Conservation (phyloP, 208 protist genomes). For the Acanthamoeba healyi region DNA sequence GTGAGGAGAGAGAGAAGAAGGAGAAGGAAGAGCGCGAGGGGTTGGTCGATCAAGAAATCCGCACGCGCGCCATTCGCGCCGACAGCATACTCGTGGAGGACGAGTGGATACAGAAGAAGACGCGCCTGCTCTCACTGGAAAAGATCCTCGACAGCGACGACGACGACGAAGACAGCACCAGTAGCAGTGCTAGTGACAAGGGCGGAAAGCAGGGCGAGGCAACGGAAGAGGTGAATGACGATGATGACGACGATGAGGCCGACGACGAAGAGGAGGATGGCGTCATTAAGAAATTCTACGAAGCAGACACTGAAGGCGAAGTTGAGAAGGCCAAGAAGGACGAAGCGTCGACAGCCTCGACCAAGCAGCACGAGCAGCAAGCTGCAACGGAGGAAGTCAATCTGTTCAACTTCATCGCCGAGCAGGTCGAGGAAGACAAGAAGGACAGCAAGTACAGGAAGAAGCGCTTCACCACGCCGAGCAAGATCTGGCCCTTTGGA, state of each 20-base stretch:
- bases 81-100: slow-evolving; percentile 57
- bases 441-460: not conserved
- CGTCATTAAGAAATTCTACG: slow-evolving; percentile 21
- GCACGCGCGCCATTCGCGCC: slow-evolving; percentile 27
- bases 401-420: slow-evolving; percentile 56
- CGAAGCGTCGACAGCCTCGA: too few species aligned
- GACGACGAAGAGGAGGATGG: slow-evolving; percentile 11
- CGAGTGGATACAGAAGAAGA: slow-evolving; percentile 58
- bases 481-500: slow-evolving; percentile 40
- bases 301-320: not conserved
- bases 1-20: not conserved
- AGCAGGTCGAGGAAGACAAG: not conserved
- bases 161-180: not conserved
- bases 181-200: not conserved
- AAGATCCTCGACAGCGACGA: slow-evolving; percentile 40
- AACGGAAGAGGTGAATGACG: not conserved
- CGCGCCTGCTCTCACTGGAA: slow-evolving; percentile 15
- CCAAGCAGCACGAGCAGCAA: not conserved
- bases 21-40: slow-evolving; percentile 19
- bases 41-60: not conserved
- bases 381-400: slow-evolving; percentile 39
- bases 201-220: not conserved
- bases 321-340: not conserved
- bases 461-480: slow-evolving; percentile 54
- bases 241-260: not conserved